Conservation (phyloP, 2,329 filamentous ascomycete species). For the Neofusicoccum laricinum region DNA sequence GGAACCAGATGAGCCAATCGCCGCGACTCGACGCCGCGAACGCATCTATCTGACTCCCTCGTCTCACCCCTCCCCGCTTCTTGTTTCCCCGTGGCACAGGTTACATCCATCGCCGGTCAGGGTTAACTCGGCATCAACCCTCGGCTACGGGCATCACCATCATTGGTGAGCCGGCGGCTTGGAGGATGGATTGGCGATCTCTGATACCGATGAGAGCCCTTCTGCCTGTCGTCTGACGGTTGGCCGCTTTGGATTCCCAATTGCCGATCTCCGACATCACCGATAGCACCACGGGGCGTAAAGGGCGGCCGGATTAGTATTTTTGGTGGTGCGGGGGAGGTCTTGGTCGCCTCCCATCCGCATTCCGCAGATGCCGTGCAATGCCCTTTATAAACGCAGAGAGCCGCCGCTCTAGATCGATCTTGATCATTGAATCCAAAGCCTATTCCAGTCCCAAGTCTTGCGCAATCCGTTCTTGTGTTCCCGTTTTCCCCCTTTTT, state of each 20-base stretch:
- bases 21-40: not conserved
- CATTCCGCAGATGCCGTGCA: not conserved
- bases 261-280: not conserved
- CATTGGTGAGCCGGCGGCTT: not conserved
- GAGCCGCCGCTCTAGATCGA: not conserved
- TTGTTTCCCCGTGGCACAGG: not conserved
- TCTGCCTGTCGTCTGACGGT: not conserved
- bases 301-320: not conserved
- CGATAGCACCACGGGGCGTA: not conserved
- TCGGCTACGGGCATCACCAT: not conserved
- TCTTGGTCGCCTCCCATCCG: not conserved
- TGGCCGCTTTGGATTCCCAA: not conserved
- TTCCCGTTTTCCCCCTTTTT: not conserved
- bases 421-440: not conserved
- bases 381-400: not conserved
- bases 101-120: constrained; percentile 1
- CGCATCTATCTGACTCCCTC: constrained; percentile 6
- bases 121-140: not conserved
- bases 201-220: not conserved
- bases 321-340: not conserved
- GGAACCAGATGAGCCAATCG: not conserved
- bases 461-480: not conserved
- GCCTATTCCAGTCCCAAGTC: not conserved
- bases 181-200: not conserved
- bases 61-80: constrained; percentile 2